phyloP scores from a whole-genome alignment of 2,329 filamentous ascomycete genomes.

The Fusarium nelsonii region DNA sequence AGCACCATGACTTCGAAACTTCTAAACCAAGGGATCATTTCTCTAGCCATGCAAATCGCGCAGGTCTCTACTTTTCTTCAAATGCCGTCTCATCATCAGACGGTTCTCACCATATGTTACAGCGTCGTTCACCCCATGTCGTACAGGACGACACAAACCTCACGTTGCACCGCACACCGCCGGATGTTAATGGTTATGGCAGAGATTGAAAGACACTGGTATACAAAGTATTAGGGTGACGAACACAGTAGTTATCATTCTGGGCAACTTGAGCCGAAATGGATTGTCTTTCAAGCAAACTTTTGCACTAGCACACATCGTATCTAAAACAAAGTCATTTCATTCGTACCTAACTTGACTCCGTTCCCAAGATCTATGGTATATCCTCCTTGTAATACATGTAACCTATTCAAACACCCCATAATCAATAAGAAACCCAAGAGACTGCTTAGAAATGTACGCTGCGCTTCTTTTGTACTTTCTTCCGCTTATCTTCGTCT shows the following conservation, averaged over 20 bases:
- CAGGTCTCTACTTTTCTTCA: not conserved
- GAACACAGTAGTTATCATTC: not conserved
- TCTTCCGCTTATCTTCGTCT: constrained; percentile 57
- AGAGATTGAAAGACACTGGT: constrained; percentile 2
- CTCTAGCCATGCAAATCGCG: not conserved
- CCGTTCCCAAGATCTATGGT: constrained; percentile 38
- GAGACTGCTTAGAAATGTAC: constrained; percentile 55
- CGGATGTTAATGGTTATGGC: not conserved
- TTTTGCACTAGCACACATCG: not conserved
- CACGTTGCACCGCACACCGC: not conserved
- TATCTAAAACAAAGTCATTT: constrained; percentile 3
- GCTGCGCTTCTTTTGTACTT: constrained; percentile 63
- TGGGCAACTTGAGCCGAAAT: not conserved
- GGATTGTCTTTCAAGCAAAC: not conserved
- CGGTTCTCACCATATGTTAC: not conserved
- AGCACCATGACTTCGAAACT: not conserved
- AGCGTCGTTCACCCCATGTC: not conserved
- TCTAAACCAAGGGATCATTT: not conserved
- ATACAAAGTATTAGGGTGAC: not conserved
- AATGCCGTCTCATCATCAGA: not conserved
- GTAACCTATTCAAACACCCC: constrained; percentile 22
- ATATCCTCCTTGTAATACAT: constrained; percentile 41
- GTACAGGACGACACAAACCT: not conserved
- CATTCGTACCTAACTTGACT: constrained; percentile 16
- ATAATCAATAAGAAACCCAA: constrained; percentile 3